These are phyloP conservation scores for Claviceps spartinae DNA, from an alignment of 2,329 filamentous ascomycete species.

Conservation along the genomic window DNA sequence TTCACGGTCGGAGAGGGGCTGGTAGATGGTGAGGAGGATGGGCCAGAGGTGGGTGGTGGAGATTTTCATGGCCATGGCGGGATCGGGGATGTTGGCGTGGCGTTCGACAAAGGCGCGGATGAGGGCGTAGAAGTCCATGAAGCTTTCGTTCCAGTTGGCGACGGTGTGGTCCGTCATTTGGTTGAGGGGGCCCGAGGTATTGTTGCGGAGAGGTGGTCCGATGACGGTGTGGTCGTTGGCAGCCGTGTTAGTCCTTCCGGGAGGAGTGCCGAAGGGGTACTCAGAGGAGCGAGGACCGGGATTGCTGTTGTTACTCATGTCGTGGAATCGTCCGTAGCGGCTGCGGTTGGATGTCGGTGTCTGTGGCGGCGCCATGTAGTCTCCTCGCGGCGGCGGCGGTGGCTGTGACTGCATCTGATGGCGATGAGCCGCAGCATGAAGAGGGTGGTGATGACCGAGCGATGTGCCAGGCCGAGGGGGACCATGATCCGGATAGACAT, in stretches of 20 bases:
- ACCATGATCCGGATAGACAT: background rate
- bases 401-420: background rate
- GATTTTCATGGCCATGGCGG: constrained; percentile 15
- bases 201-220: constrained; percentile 9
- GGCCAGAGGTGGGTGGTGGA: constrained; percentile 21
- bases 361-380: constrained; percentile 15
- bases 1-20: constrained; percentile 23
- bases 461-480: constrained; percentile 9
- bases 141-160: constrained; percentile 20
- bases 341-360: constrained; percentile 16
- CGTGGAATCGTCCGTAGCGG: constrained; percentile 19
- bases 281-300: background rate
- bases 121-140: constrained; percentile 23
- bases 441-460: constrained; percentile 7
- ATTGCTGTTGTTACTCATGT: constrained; percentile 7
- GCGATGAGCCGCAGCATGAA: background rate
- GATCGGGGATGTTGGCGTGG: constrained; percentile 19
- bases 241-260: background rate
- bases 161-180: constrained; percentile 23
- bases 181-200: constrained; percentile 16
- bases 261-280: background rate
- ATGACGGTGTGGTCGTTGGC: constrained; percentile 5
- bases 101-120: constrained; percentile 24
- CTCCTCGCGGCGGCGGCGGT: constrained; percentile 7
- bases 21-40: constrained; percentile 23